phyloP scores from a whole-genome alignment of 2,329 filamentous ascomycete genomes.

The Ustulina deusta region DNA sequence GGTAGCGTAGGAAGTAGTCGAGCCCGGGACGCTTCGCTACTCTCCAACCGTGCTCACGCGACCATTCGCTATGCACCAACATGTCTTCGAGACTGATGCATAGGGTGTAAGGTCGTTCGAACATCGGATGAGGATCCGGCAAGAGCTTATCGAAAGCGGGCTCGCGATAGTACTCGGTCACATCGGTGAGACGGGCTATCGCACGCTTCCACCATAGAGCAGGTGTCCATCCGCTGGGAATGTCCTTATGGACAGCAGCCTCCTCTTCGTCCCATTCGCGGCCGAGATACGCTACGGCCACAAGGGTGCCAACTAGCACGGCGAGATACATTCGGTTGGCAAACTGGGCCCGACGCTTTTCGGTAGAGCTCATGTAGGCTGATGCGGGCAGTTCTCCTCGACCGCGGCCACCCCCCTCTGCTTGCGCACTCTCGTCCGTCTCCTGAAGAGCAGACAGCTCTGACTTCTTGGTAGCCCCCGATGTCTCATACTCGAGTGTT shows the following conservation, averaged over 20 bases:
- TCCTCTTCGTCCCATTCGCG: slow-evolving; percentile 90
- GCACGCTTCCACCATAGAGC: slow-evolving; percentile 84
- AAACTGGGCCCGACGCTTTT: slow-evolving; percentile 81
- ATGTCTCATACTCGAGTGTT: slow-evolving; percentile 82
- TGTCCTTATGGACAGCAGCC: slow-evolving; percentile 73
- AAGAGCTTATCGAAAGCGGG: slow-evolving; percentile 94
- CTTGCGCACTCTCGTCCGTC: slow-evolving; percentile 52
- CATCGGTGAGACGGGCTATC: slow-evolving; percentile 77
- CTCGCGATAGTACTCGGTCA: slow-evolving; percentile 93
- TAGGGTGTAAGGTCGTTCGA: slow-evolving; percentile 89
- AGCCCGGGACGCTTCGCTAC: slow-evolving; percentile 93
- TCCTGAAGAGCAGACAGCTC: slow-evolving; percentile 55
- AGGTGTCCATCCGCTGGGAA: slow-evolving; percentile 83
- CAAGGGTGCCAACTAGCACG: slow-evolving; percentile 67
- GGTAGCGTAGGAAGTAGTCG: slow-evolving; percentile 96
- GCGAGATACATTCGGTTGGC: slow-evolving; percentile 79
- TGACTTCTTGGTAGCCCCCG: slow-evolving; percentile 56
- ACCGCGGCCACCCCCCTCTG: slow-evolving; percentile 62
- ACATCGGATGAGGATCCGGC: slow-evolving; percentile 81
- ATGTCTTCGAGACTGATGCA: slow-evolving; percentile 94
- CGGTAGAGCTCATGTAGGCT: slow-evolving; percentile 90
- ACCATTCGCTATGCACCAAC: slow-evolving; percentile 94
- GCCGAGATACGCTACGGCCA: slow-evolving; percentile 79
- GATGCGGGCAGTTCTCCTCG: slow-evolving; percentile 78
- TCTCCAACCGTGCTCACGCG: slow-evolving; percentile 92